phyloP scores from a whole-genome alignment of 768 basidiomycete species.

The Artomyces pyxidatus region DNA sequence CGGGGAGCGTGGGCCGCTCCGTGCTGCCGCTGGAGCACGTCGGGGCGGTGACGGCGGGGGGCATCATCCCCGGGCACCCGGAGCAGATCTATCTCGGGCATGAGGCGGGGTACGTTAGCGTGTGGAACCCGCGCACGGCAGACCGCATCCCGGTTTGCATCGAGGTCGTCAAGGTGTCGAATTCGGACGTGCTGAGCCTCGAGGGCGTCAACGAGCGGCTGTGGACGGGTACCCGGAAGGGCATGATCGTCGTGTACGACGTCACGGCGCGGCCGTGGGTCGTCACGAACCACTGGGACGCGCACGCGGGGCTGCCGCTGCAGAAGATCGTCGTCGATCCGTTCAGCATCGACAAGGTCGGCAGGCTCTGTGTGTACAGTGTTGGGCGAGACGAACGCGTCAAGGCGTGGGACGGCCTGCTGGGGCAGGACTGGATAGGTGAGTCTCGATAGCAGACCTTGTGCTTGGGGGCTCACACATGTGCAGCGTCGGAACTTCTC shows the following conservation, averaged over 20 bases:
- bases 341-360: slow-evolving; percentile 60
- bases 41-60: slow-evolving; percentile 77
- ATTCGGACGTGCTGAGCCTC: slow-evolving; percentile 74
- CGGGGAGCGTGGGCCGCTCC: slow-evolving; percentile 45
- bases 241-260: slow-evolving; percentile 77
- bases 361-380: slow-evolving; percentile 65
- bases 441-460: slow-evolving; percentile 23
- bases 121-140: slow-evolving; percentile 59
- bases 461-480: background rate
- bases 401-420: slow-evolving; percentile 83
- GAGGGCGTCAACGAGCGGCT: slow-evolving; percentile 78
- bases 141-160: slow-evolving; percentile 57
- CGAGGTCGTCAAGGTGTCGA: slow-evolving; percentile 72
- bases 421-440: slow-evolving; percentile 86
- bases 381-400: slow-evolving; percentile 67
- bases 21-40: slow-evolving; percentile 60
- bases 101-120: slow-evolving; percentile 80
- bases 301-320: slow-evolving; percentile 56
- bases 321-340: slow-evolving; percentile 61
- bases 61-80: slow-evolving; percentile 62
- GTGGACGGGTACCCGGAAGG: slow-evolving; percentile 85
- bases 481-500: slow-evolving; percentile 63
- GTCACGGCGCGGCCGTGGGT: slow-evolving; percentile 69
- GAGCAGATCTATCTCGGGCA: slow-evolving; percentile 77
- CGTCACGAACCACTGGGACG: slow-evolving; percentile 82